Evolutionary conservation across 306 rosid species (phyloP), one percentile per base, ranked within the genome.

Genomic region (Prunus campanulata): DNA sequence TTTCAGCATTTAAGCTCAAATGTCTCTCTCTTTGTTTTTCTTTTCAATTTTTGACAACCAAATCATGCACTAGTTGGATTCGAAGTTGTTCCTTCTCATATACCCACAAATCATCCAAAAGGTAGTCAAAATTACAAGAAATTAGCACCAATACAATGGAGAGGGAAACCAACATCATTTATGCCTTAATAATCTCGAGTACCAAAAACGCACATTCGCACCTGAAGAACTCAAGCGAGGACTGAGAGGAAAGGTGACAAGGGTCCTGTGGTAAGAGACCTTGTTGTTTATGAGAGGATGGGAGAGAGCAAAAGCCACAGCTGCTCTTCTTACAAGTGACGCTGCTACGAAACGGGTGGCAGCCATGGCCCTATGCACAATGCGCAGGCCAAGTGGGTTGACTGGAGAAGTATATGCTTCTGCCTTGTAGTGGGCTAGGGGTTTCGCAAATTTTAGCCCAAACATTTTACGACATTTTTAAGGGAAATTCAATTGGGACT

Each of bases 211-310:
- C 22, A 29, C 3, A 12, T 12, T 42, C 55, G 79, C 13, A 93
- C 98, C 98, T 90, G 93, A 83, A 78, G 88, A 75, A 74, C 71
- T 47, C n/a, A 70, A 69, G 25, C 89, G 83, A 84, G 82, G 32
- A n/a, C 86, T 56, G 74, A 77, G 83, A 68, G 86, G 85, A 66
- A 72, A 66, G 67, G 89, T 75, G 64, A 65, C 75, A 44, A 85
- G 80, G 59, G 87, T 65, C 42, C 78, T 64, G 35, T 68, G 84
- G 35, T 72, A 55, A 81, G 84, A 77, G 83, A 87, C 70, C 7
- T 67, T 81, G 68, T 42, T 66, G 83, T 65, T 83, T 68, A 5
- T 30, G 64, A 79, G 82, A 42, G 75, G 68, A 46, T 50, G 70
- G 66, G 84, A 81, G 74, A 80, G 51, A 72, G 84, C 16, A 16